Conservation (phyloP, 2,329 filamentous ascomycete species). For the Thielaviopsis euricoi region DNA sequence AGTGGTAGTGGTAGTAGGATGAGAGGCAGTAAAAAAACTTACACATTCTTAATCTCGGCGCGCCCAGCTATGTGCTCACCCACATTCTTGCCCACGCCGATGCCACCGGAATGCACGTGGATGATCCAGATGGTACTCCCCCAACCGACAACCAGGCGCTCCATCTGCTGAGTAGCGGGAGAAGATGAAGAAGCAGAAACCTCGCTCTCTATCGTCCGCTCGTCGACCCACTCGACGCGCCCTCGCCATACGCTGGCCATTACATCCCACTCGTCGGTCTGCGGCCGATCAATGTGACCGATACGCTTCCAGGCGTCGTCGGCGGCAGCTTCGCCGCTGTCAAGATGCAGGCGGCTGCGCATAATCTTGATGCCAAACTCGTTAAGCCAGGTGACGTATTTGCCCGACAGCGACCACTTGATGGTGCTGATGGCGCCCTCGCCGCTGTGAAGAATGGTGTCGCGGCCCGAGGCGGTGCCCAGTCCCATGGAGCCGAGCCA, state of each 20-base stretch:
- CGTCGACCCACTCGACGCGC: conserved; percentile 82
- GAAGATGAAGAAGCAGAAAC: conserved; percentile 16
- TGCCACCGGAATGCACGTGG: conserved; percentile 65
- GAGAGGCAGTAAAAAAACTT: conserved; percentile 24
- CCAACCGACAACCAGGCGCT: conserved; percentile 87
- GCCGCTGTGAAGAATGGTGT: conserved; percentile 75
- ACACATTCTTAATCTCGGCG: conserved; percentile 88
- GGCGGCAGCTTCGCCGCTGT: conserved; percentile 42
- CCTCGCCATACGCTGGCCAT: conserved; percentile 96
- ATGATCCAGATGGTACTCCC: conserved; percentile 93
- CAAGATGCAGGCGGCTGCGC: conserved; percentile 71
- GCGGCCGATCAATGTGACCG: conserved; percentile 78
- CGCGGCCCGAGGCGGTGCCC: conserved; percentile 61
- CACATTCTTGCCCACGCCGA: conserved; percentile 46
- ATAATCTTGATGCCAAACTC: conserved; percentile 97
- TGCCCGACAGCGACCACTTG: conserved; percentile 86
- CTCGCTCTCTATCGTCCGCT: conserved; percentile 58
- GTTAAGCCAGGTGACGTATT: conserved; percentile 88
- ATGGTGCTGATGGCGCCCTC: conserved; percentile 84
- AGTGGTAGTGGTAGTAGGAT: too few relatives aligned
- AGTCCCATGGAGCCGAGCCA: conserved; percentile 86
- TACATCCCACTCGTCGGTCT: conserved; percentile 77
- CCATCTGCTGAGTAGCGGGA: conserved; percentile 32
- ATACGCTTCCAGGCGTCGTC: conserved; percentile 91
- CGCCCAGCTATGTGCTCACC: conserved; percentile 59